These are phyloP conservation scores for Prosopis cineraria DNA, from an alignment of 306 rosid species.

Conservation along the genomic window DNA sequence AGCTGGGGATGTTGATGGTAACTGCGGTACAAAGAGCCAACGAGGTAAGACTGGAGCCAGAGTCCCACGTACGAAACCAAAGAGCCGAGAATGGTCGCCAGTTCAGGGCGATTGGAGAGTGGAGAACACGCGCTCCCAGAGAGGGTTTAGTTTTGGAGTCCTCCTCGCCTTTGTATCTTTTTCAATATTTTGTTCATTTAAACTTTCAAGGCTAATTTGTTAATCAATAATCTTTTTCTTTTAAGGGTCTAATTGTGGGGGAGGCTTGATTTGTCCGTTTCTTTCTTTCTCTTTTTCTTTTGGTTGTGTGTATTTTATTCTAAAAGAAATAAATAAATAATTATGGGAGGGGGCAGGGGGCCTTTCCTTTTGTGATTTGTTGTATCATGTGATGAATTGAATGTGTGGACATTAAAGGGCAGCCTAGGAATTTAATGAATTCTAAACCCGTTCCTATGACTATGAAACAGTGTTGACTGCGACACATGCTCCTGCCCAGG, in stretches of 20 bases:
- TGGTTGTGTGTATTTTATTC: not conserved
- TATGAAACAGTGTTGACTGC: slow-evolving; percentile 40
- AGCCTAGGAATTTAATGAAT: slow-evolving; percentile 57
- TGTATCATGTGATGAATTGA: slow-evolving; percentile 36
- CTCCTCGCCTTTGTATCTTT: slow-evolving; percentile 12
- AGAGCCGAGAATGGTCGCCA: slow-evolving; percentile 33
- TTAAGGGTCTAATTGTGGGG: slow-evolving; percentile 53
- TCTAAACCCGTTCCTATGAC: slow-evolving; percentile 30
- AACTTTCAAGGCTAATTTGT: not conserved
- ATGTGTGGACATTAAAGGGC: slow-evolving; percentile 26
- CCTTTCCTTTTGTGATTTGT: slow-evolving; percentile 31
- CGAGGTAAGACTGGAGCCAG: slow-evolving; percentile 22
- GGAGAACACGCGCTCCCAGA: slow-evolving; percentile 33
- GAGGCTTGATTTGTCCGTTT: slow-evolving; percentile 47
- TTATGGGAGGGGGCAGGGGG: not conserved
- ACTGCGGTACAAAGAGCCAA: slow-evolving; percentile 25
- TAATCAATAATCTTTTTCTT: slow-evolving; percentile 31
- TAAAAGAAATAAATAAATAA: not conserved
- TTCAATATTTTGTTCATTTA: not conserved
- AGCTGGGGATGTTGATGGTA: slow-evolving; percentile 26
- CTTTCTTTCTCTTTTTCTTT: slow-evolving; percentile 17
- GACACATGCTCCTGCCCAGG: not conserved
- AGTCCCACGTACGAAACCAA: slow-evolving; percentile 49
- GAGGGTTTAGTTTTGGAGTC: not conserved
- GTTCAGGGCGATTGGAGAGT: slow-evolving; percentile 52